Conservation (phyloP, 495 filamentous ascomycete genomes). For the Collariella sp. region DNA sequence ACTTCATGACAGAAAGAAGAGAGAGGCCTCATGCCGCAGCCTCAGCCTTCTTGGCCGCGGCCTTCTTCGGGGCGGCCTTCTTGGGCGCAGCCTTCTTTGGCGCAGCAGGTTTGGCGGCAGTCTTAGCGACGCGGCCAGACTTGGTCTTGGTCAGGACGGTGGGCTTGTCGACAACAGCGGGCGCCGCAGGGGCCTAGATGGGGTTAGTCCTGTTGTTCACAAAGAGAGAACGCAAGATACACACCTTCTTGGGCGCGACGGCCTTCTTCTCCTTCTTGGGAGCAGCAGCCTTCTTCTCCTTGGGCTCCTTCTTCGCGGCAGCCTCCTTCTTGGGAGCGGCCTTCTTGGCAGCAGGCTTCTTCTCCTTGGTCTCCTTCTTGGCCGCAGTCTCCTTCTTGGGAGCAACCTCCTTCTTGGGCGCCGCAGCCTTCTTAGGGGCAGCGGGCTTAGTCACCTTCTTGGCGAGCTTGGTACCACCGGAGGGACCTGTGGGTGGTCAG, state of each 20-base stretch:
- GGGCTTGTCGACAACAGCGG: slow-evolving; percentile 60
- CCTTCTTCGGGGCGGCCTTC: slow-evolving; percentile 61
- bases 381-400: slow-evolving; percentile 47
- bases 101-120: slow-evolving; percentile 43
- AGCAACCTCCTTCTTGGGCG: slow-evolving; percentile 41
- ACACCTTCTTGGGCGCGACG: slow-evolving; percentile 5
- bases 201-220: neutral
- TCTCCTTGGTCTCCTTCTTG: slow-evolving; percentile 44
- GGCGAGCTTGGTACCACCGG: slow-evolving; percentile 91
- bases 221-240: neutral
- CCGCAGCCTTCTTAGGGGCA: slow-evolving; percentile 17
- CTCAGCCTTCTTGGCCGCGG: slow-evolving; percentile 51
- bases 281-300: slow-evolving; percentile 8
- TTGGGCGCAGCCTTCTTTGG: slow-evolving; percentile 57
- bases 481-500: slow-evolving; percentile 54
- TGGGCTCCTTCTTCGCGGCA: slow-evolving; percentile 9
- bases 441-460: slow-evolving; percentile 45
- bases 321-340: slow-evolving; percentile 16
- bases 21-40: neutral
- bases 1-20: slow-evolving; percentile 14
- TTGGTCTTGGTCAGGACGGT: slow-evolving; percentile 78
- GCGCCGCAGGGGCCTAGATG: slow-evolving; percentile 14
- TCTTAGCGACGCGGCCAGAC: slow-evolving; percentile 81
- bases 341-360: slow-evolving; percentile 29
- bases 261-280: slow-evolving; percentile 9